These are phyloP conservation scores for Logfia minima DNA, from an alignment of 129 eudicot species.

Conservation along the genomic window DNA sequence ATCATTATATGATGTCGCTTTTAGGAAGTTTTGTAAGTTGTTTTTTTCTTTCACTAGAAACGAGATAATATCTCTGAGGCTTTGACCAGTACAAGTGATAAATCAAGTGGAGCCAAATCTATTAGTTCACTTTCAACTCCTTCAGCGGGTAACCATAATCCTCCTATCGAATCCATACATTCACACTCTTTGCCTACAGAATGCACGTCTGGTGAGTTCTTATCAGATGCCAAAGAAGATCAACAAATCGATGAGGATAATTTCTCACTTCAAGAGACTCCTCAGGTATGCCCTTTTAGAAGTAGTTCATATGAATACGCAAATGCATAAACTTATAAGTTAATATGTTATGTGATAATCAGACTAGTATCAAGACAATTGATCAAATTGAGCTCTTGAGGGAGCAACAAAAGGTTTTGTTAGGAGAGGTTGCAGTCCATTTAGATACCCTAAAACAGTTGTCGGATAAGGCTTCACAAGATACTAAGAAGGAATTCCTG, in stretches of 20 bases:
- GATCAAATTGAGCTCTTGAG: slow-evolving; percentile 75
- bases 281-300: slow-evolving; percentile 54
- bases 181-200: slow-evolving; percentile 68
- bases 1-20: neutral
- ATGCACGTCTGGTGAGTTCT: slow-evolving; percentile 57
- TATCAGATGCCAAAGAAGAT: slow-evolving; percentile 50
- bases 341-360: slow-evolving; percentile 22
- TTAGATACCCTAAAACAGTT: slow-evolving; percentile 58
- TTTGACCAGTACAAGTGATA: slow-evolving; percentile 77
- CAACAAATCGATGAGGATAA: slow-evolving; percentile 57
- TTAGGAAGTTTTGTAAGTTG: slow-evolving; percentile 3
- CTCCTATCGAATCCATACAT: slow-evolving; percentile 54
- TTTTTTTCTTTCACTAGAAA: slow-evolving; percentile 50
- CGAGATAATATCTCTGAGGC: slow-evolving; percentile 69
- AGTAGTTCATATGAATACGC: slow-evolving; percentile 7
- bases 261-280: slow-evolving; percentile 59
- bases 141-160: slow-evolving; percentile 54
- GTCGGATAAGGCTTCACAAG: slow-evolving; percentile 57
- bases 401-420: slow-evolving; percentile 78
- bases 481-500: slow-evolving; percentile 48
- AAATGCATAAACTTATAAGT: neutral
- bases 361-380: slow-evolving; percentile 54
- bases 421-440: slow-evolving; percentile 76
- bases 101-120: slow-evolving; percentile 86
- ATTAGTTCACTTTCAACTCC: slow-evolving; percentile 89